phyloP scores from a whole-genome alignment of 345 rosid genomes.

The Eucalyptus lansdowneana region DNA sequence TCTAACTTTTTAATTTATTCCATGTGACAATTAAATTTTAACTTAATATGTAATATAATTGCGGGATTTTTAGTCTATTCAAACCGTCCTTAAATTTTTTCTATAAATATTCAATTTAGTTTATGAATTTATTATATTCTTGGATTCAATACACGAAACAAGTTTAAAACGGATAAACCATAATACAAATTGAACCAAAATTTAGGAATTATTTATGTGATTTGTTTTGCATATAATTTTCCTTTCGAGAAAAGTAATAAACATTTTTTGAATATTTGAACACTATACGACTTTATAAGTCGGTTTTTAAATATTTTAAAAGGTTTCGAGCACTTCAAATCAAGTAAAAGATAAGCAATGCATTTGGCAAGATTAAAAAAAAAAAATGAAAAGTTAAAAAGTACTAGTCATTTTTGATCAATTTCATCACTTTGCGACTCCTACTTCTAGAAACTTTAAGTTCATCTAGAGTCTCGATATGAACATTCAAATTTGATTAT shows the following conservation, averaged over 20 bases:
- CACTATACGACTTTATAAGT: neutral
- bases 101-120: neutral
- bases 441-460: neutral
- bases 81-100: too few species aligned
- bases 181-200: too few species aligned
- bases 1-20: too few species aligned
- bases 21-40: too few species aligned
- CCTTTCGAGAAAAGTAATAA: neutral
- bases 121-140: too few species aligned
- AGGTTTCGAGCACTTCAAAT: neutral
- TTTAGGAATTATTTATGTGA: too few species aligned
- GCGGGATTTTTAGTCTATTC: too few species aligned
- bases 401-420: neutral
- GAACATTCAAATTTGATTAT: too few species aligned
- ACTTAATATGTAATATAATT: too few species aligned
- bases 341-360: neutral
- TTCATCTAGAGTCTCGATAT: neutral
- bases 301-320: neutral
- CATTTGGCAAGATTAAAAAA: neutral
- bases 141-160: too few species aligned
- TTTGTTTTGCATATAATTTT: too few species aligned
- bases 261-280: neutral
- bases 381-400: neutral
- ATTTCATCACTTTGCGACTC: neutral
- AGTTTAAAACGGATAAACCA: too few species aligned